These are phyloP conservation scores for Pelargonium cotyledonis DNA, from an alignment of 441 rosid species.

Conservation along the genomic window DNA sequence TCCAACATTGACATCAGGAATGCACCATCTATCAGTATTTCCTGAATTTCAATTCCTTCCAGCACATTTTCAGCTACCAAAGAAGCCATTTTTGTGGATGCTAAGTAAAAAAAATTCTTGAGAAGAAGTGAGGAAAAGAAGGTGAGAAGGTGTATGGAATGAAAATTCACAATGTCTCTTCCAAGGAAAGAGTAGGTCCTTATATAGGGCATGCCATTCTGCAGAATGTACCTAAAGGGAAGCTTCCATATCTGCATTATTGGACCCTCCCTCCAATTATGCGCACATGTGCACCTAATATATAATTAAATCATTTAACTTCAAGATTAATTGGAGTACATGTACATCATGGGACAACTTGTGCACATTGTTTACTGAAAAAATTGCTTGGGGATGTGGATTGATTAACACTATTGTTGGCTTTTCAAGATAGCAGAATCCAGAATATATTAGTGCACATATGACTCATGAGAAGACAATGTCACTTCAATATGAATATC, in stretches of 20 bases:
- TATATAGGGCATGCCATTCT: not conserved
- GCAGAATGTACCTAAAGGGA: not conserved
- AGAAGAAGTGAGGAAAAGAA: not conserved
- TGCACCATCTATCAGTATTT: not conserved
- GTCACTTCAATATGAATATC: too few relatives aligned
- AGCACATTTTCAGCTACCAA: constrained; percentile 1
- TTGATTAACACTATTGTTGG: too few relatives aligned
- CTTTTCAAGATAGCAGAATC: not conserved
- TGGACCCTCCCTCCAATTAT: not conserved
- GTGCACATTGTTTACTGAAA: not conserved
- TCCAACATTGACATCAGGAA: constrained; percentile 6
- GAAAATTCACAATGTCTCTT: not conserved
- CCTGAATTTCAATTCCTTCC: not conserved
- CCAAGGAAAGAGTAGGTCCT: constrained; percentile 3
- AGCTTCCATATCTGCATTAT: not conserved
- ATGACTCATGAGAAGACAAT: not conserved
- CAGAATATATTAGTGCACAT: not conserved
- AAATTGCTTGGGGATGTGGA: too few relatives aligned
- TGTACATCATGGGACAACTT: not conserved
- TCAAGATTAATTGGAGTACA: too few relatives aligned
- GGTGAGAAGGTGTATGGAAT: not conserved
- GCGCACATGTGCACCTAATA: constrained; percentile 4
- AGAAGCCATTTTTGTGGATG: constrained; percentile 4
- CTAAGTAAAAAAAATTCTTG: not conserved
- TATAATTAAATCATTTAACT: not conserved